Conservation (phyloP, 2,329 filamentous ascomycete genomes). For the Lecanicillium sp. region DNA sequence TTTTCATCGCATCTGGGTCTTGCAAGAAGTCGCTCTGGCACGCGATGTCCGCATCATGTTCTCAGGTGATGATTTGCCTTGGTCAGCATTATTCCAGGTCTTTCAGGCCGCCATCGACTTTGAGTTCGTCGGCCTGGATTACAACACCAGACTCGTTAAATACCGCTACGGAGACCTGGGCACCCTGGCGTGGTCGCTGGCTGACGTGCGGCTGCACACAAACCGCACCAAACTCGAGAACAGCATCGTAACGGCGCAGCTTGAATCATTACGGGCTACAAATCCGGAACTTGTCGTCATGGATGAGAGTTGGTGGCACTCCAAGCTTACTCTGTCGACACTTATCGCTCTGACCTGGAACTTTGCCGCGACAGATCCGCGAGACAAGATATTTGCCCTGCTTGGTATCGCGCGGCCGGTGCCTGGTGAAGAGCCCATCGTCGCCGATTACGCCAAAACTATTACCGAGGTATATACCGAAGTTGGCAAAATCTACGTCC, state of each 20-base stretch:
- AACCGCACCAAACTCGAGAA: conserved; percentile 7
- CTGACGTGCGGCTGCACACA: conserved; percentile 4
- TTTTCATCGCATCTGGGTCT: conserved; percentile 19
- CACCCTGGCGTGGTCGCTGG: conserved; percentile 10
- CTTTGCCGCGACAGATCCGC: conserved; percentile 15
- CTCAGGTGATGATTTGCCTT: conserved; percentile 13
- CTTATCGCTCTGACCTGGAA: conserved; percentile 15
- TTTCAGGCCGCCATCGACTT: conserved; percentile 12
- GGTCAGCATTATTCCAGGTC: neutral
- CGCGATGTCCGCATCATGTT: conserved; percentile 13
- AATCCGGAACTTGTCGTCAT: neutral
- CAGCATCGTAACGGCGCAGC: conserved; percentile 3
- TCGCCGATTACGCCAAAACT: conserved; percentile 11
- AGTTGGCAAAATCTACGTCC: conserved; percentile 1
- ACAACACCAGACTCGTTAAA: conserved; percentile 6
- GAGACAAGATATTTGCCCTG: conserved; percentile 18
- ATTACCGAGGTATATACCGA: conserved; percentile 13
- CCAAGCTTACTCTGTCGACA: conserved; percentile 4
- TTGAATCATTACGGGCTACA: conserved; percentile 1
- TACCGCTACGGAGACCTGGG: conserved; percentile 13
- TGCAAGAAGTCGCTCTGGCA: conserved; percentile 17
- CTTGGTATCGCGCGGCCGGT: conserved; percentile 13
- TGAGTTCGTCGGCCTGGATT: conserved; percentile 4
- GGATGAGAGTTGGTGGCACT: neutral
- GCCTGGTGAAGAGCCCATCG: neutral